phyloP scores from a whole-genome alignment of 495 filamentous ascomycete species.

The Daldinia caldariorum region DNA sequence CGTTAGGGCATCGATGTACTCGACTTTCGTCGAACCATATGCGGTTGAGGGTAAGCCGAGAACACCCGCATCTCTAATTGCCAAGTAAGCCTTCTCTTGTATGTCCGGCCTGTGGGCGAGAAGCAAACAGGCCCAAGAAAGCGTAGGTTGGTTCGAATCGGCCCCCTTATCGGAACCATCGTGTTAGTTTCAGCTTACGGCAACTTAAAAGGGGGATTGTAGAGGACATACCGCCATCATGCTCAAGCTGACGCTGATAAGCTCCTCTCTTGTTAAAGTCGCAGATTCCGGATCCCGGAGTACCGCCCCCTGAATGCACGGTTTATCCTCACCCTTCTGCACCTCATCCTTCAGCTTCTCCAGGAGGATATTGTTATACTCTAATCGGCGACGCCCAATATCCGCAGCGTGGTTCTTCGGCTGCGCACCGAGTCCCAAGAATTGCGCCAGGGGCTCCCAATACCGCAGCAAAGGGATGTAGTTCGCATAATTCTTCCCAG shows the following conservation, averaged over 20 bases:
- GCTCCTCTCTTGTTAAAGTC: constrained; percentile 66
- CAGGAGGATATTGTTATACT: constrained; percentile 67
- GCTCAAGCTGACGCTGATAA: constrained; percentile 77
- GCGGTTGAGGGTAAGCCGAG: constrained; percentile 71
- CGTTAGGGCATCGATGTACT: constrained; percentile 74
- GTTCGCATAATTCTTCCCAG: constrained; percentile 76
- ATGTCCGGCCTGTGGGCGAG: constrained; percentile 73
- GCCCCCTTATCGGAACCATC: constrained; percentile 15
- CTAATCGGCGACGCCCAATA: constrained; percentile 65
- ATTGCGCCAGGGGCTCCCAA: constrained; percentile 52
- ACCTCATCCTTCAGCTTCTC: constrained; percentile 69
- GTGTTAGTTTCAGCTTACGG: not conserved
- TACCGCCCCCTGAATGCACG: constrained; percentile 75
- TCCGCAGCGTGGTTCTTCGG: constrained; percentile 59
- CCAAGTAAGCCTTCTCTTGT: constrained; percentile 69
- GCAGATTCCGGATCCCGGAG: constrained; percentile 69
- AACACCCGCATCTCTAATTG: constrained; percentile 72
- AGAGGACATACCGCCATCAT: constrained; percentile 62
- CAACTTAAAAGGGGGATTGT: not conserved
- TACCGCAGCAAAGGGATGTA: constrained; percentile 72
- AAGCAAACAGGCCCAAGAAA: constrained; percentile 73
- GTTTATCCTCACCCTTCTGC: constrained; percentile 69
- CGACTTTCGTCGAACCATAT: constrained; percentile 75
- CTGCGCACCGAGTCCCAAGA: constrained; percentile 22
- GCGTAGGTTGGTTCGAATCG: constrained; percentile 33